Conservation (phyloP, 345 rosid genomes). For the Pistacia integerrima region DNA sequence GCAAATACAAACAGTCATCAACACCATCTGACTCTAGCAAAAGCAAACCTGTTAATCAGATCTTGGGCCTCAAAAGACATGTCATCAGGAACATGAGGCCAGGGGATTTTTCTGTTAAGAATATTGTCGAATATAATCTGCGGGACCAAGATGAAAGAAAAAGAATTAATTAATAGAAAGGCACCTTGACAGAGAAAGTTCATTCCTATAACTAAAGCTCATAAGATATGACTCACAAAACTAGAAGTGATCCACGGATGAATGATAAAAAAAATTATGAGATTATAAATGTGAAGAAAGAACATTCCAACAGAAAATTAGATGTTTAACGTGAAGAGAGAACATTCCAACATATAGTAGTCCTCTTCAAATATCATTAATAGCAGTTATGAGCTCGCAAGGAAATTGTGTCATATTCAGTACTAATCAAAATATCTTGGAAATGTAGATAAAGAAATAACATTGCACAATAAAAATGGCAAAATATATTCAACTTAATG, state of each 20-base stretch:
- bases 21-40: slow-evolving; percentile 9
- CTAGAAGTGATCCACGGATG: slow-evolving; percentile 1
- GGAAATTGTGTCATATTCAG: neutral
- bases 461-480: neutral
- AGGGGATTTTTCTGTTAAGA: slow-evolving; percentile 73
- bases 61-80: slow-evolving; percentile 84
- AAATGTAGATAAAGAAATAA: neutral
- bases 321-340: neutral
- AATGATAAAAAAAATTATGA: neutral
- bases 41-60: slow-evolving; percentile 69
- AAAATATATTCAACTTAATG: neutral
- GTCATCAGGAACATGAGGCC: slow-evolving; percentile 68
- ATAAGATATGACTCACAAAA: neutral
- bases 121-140: slow-evolving; percentile 85
- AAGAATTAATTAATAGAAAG: slow-evolving; percentile 11
- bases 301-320: neutral
- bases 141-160: slow-evolving; percentile 22
- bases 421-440: neutral
- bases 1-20: slow-evolving; percentile 9
- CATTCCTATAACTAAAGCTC: neutral
- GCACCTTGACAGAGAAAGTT: slow-evolving; percentile 7
- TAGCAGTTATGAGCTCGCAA: neutral
- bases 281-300: slow-evolving; percentile 3
- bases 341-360: neutral
- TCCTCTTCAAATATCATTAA: neutral